Base-by-base conservation (phyloP, 2,329 filamentous ascomycete genomes). In the Westerdykella aurantiaca region DNA sequence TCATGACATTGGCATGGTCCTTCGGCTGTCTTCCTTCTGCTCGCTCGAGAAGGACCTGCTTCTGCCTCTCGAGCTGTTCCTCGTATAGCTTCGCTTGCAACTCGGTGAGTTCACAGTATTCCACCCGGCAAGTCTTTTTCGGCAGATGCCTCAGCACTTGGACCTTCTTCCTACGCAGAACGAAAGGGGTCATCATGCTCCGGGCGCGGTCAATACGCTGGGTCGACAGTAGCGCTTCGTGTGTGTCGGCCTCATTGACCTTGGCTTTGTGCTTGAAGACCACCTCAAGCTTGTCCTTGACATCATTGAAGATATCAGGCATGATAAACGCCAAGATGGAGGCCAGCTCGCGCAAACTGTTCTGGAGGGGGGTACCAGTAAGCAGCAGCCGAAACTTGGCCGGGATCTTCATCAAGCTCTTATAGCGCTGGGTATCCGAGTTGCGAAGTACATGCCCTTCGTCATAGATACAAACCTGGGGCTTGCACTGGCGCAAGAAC, bases 361-460 rank as follows among this genome's bases (percentile, higher is more conserved):
- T 94, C 65, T 94, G 88, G 2, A 98, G 77, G 0, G 93, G 93
- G 0, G 93, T 98, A 34, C 93, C 93, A 22, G 84, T 88, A 21
- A 98, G 78, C 4, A 98, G 76, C 40, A 98, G 78, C 49, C 89
- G 83, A 76, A 93, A 96, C n/a, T 80, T 72, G 0, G 88, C 83
- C 0, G 78, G 79, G 42, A 98, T 89, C 31, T 80, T 78, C 58
- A 86, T 82, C 41, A 97, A 74, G 47, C 86, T 83, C 57, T 81
- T 79, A 66, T 96, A 96, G 5, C 88, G 77, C 42, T 86, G 81
- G 0, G 90, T 94, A 38, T 83, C 82, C 2, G 84, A 83, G 62
- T 95, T 97, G 70, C 95, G 95, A 64, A 98, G 73, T 59, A 88
- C 83, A 68, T 98, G 93, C 0, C 91, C 93, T 69, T 98, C 93